Percentiles rank a stretch among this genome's conserved stretches.
phyloP scores from a whole-genome alignment of 1,284 basidiomycete genomes.

The Grifola frondosa region DNA sequence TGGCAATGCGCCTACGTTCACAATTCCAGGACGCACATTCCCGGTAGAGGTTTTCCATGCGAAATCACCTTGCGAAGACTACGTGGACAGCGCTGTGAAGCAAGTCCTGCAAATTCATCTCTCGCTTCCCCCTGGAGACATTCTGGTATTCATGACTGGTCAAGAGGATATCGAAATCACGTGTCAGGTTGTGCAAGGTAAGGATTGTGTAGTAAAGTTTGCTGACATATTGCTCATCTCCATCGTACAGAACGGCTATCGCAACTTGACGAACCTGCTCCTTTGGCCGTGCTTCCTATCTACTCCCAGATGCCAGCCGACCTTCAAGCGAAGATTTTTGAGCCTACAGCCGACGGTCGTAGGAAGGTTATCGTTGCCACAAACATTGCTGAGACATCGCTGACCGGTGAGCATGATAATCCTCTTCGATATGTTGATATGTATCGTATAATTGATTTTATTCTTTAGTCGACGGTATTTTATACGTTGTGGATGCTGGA shows the following conservation, averaged over 20 bases:
- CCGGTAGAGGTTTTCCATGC: slow-evolving; percentile 96
- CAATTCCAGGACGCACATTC: slow-evolving; percentile 97
- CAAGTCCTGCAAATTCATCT: slow-evolving; percentile 97
- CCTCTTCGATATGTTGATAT: not conserved
- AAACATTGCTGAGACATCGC: slow-evolving; percentile 98
- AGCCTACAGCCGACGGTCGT: slow-evolving; percentile 90
- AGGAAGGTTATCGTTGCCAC: slow-evolving; percentile 98
- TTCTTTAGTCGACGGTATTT: slow-evolving; percentile 88
- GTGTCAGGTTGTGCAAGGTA: slow-evolving; percentile 87
- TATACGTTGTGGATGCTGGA: slow-evolving; percentile 95
- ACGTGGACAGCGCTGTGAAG: slow-evolving; percentile 97
- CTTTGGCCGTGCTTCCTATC: slow-evolving; percentile 89
- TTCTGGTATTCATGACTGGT: slow-evolving; percentile 99
- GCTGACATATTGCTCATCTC: no score
- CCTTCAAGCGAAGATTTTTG: slow-evolving; percentile 97
- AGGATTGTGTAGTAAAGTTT: no score
- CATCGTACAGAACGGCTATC: slow-evolving; percentile 81
- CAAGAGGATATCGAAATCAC: slow-evolving; percentile 99
- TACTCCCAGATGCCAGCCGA: slow-evolving; percentile 99
- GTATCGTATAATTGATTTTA: not conserved
- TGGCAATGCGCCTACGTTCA: slow-evolving; percentile 92
- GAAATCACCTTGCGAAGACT: slow-evolving; percentile 98
- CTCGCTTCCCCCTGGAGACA: slow-evolving; percentile 91
- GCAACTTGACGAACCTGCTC: slow-evolving; percentile 88
- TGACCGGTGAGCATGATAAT: slow-evolving; percentile 66